Base-by-base conservation (phyloP, 2,329 filamentous ascomycete species). In the Verticillium longisporum region DNA sequence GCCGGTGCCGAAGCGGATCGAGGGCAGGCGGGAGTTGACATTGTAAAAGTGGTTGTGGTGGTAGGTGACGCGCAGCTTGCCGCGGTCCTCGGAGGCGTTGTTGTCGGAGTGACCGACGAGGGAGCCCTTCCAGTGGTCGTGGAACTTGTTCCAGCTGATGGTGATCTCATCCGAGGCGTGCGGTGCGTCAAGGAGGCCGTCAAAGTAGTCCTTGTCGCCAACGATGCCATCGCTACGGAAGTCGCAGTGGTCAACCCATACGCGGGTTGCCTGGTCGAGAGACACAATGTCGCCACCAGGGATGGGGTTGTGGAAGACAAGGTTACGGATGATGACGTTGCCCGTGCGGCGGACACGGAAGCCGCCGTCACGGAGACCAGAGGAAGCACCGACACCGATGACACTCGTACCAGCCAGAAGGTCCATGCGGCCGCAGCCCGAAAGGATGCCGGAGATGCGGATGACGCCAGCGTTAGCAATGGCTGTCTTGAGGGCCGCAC, bases 1-100 rank as follows among this genome's bases (percentile, higher is more conserved):
- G 5, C 77, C 83, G 6, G 83, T 87, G 13, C 85, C 85, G 71
- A 87, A 88, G 63, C 85, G 82, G 67, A 86, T 70, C 2, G 79
- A 82, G 1, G 85, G 85, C 0, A 74, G 75, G 61, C 85, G 85
- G 14, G 81, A 84, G 75, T 85, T 83, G 65, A 87, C 72, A 72
- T 87, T 86, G 63, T 72, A 66, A 74, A 77, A 87, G 75, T 83
- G 77, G 78, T 87, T 87, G 74, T 85, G 81, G 71, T 78, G 76
- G 69, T 84, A 85, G 31, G 85, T 87, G 31, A 88, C 75, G 65
- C 75, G 80, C n/a, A 88, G 73, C 65, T 82, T 78, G 62, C 85
- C 84, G 1, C 70, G 81, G 68, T 88, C 85, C 65, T 87, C 84
- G 37, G 70, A 74, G 10, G 66, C 74, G 71, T 87, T 87, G 71